Percentiles rank a stretch among this genome's conserved stretches.
Conservation (phyloP, 169 alveolate species). For the Neospora caninum region DNA sequence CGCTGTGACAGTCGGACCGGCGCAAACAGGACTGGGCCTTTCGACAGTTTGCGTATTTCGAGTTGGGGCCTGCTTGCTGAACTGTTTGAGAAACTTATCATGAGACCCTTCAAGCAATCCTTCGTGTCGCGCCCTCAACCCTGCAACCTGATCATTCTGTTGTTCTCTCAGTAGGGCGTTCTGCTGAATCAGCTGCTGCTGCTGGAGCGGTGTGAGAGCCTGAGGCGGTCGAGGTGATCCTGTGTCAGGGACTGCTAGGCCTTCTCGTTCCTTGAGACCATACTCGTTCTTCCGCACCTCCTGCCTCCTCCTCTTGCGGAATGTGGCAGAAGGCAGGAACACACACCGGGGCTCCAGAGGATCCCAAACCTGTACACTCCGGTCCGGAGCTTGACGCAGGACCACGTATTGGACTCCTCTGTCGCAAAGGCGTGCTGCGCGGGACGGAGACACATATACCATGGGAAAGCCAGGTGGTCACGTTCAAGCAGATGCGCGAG, state of each 20-base stretch:
- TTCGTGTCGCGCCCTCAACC: neutral
- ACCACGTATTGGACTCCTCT: slow-evolving; percentile 43
- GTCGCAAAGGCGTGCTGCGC: slow-evolving; percentile 35
- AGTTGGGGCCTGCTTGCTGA: neutral
- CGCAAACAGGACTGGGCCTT: neutral
- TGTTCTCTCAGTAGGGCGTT: slow-evolving; percentile 12
- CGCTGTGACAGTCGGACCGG: neutral
- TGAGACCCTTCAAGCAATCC: slow-evolving; percentile 25
- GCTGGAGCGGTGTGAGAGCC: slow-evolving; percentile 14
- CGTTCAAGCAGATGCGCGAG: neutral
- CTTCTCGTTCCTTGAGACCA: neutral
- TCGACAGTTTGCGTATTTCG: neutral
- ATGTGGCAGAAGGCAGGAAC: slow-evolving; percentile 18
- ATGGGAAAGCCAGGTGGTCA: neutral
- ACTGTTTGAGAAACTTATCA: neutral
- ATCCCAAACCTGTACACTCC: slow-evolving; percentile 56
- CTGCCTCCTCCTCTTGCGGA: neutral
- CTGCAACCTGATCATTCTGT: neutral
- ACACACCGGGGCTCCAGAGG: slow-evolving; percentile 40
- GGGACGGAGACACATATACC: neutral
- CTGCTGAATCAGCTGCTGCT: neutral
- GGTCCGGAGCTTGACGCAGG: slow-evolving; percentile 44
- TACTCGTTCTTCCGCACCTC: neutral
- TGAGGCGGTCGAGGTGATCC: neutral
- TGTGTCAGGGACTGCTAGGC: neutral